phyloP scores from a whole-genome alignment of 805 yeast genomes.

The Saccharomycodes ludwigii region DNA sequence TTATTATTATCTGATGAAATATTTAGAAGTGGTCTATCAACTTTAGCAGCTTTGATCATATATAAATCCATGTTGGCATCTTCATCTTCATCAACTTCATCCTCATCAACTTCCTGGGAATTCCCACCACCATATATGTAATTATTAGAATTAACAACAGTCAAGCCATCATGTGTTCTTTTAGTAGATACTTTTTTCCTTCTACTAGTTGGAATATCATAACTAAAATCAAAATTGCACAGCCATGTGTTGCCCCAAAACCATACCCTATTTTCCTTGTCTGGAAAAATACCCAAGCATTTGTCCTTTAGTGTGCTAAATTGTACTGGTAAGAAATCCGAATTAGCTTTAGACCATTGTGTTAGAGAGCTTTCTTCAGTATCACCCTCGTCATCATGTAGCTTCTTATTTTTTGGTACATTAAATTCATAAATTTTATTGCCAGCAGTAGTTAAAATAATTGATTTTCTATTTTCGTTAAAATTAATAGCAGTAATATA shows the following conservation, averaged over 20 bases:
- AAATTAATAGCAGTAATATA: conserved; percentile 53
- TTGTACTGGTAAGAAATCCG: conserved; percentile 61
- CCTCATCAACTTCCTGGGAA: conserved; percentile 11
- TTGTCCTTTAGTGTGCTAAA: conserved; percentile 47
- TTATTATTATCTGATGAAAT: conserved; percentile 18
- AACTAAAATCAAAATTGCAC: conserved; percentile 53
- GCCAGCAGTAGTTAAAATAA: conserved; percentile 60
- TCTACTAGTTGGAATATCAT: conserved; percentile 37
- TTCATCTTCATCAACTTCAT: conserved; percentile 19
- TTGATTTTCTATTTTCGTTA: conserved; percentile 32
- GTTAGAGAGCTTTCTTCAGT: conserved; percentile 34
- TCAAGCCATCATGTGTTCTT: conserved; percentile 30
- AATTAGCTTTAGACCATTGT: conserved; percentile 67
- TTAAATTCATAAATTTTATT: conserved; percentile 65
- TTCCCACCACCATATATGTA: conserved; percentile 18
- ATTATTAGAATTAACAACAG: conserved; percentile 29
- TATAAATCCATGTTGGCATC: conserved; percentile 15
- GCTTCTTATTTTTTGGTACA: conserved; percentile 3
- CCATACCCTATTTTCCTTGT: conserved; percentile 47
- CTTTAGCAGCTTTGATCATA: conserved; percentile 6
- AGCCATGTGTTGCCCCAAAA: conserved; percentile 82
- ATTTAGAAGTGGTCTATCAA: not conserved
- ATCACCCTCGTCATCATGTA: conserved; percentile 8
- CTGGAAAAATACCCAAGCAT: conserved; percentile 58
- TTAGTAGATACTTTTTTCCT: conserved; percentile 24